Evolutionary conservation across 345 rosid species (phyloP), one percentile per base, ranked within the genome.

Genomic region (Eucalyptus decipiens): DNA sequence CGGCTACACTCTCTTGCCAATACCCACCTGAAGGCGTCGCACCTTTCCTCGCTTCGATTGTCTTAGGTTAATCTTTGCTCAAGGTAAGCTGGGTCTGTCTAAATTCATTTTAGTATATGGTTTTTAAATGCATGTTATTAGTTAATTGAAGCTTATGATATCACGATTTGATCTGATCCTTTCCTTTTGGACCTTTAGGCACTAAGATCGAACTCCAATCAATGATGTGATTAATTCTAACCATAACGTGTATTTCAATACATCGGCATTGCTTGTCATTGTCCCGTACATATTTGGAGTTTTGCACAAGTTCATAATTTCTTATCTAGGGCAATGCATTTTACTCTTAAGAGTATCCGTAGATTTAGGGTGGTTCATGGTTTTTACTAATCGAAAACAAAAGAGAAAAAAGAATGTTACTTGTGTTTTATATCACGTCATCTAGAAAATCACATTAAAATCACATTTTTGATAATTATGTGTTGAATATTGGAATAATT

Each of bases 201-300:
- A 48, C 50, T 48, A 48, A 48, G 16, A 2, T 48, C 2, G 50
- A 12, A 48, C 15, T 48, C 50, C 16, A 48, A 48, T 48, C 50
- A 48, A 48, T 4, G 2, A 48, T 13, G 2, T 48, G 50, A 48
- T 48, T 58, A 58, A 58, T 58, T 58, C 65, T 26, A 58, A 58
- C 0, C 15, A 58, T 13, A 48, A 48, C 2, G 0, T 13, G 1
- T 13, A 48, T 12, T 58, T 58, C 15, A 11, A 58, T 26, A 26
- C 1, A 58, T 58, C 3, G 1, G 11, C 0, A 28, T 28, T 13
- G 18, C 34, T 6, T 62, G 69, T 30, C 32, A 58, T 58, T 54
- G 60, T 48, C 49, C 4, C 15, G 0, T 48, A 0, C 50, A 48
- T 48, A 48, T 48, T 48, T 48, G 30, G 32, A 2, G 67, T 58